Base-by-base conservation (phyloP, 345 rosid species). In the Hibiscus syriacus region DNA sequence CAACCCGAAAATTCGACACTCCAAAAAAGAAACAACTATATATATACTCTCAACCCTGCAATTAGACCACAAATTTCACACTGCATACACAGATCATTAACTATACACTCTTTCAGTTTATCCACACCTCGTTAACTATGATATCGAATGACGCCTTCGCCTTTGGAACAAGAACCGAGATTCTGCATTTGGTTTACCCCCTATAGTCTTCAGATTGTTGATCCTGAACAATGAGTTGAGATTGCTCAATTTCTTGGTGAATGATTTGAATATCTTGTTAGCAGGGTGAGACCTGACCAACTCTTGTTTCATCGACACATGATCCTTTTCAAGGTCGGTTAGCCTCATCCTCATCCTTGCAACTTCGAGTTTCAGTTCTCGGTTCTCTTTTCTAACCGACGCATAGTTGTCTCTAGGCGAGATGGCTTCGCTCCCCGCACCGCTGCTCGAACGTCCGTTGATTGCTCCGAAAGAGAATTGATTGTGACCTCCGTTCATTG, bases 311-410 rank as follows among this genome's bases (percentile, higher is more conserved):
- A 94, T 94, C 5, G 95, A 81, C 9, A 89, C 91, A n/a, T 90
- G 99, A 67, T 90, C 97, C 54, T 91, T 94, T 74, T 94, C 99
- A 9, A 94, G 74, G 79, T 94, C 99, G 3, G 99, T 94, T 48
- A 94, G 81, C 76, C 99, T 84, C 99, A 94, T 91, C 70, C 99
- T 94, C 99, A 94, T 94, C 69, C 99, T 91, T 39, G 99, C 92
- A n/a, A 94, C 99, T 77, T 94, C 99, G 23, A 94, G 97, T 75
- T 91, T 94, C 69, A 94, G 76, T 73, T 94, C 99, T 58, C 96
- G 77, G 81, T 94, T 94, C 85, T 94, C 99, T 79, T 93, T 80
- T 75, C 99, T 82, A 52, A 94, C 98, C 0, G 95, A 91, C 16
- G 99, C 98, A 23, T 94, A 94, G 68, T 91, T 91, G 70, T 94